A percentile compares a stretch with the other conserved stretches of the same genome.
Conservation (phyloP, 2,329 filamentous ascomycete species). For the Colletotrichum sp. region DNA sequence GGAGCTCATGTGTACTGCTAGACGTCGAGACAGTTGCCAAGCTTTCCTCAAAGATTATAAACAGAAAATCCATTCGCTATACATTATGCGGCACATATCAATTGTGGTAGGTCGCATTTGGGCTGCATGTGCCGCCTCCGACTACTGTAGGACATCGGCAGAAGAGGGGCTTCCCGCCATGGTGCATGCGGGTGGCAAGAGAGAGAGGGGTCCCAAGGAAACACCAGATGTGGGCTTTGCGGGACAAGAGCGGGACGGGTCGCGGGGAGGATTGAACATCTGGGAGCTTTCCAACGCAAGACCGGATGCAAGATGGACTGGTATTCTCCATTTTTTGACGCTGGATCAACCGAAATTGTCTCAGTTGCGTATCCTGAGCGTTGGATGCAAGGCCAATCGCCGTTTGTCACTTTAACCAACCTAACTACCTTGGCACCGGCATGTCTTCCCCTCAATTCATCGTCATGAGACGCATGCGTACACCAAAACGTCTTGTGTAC, state of each 20-base stretch:
- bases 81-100: not conserved
- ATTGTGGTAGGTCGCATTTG: not conserved
- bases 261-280: not conserved
- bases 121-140: not conserved
- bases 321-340: not conserved
- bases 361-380: not conserved
- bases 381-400: not conserved
- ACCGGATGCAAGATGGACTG: not conserved
- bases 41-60: not conserved
- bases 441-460: not conserved
- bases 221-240: not conserved
- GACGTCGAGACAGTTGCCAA: not conserved
- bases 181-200: not conserved
- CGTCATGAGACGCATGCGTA: not conserved
- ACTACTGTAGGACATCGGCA: not conserved
- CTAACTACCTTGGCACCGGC: conserved; percentile 28
- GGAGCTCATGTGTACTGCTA: not conserved
- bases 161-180: not conserved
- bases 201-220: not conserved
- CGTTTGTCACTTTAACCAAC: conserved; percentile 26
- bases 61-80: not conserved
- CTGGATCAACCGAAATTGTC: not conserved
- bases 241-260: not conserved
- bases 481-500: not conserved
- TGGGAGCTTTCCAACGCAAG: not conserved